These are phyloP conservation scores for Lachancea fermentati DNA, from an alignment of 805 yeast genomes.

Conservation along the genomic window DNA sequence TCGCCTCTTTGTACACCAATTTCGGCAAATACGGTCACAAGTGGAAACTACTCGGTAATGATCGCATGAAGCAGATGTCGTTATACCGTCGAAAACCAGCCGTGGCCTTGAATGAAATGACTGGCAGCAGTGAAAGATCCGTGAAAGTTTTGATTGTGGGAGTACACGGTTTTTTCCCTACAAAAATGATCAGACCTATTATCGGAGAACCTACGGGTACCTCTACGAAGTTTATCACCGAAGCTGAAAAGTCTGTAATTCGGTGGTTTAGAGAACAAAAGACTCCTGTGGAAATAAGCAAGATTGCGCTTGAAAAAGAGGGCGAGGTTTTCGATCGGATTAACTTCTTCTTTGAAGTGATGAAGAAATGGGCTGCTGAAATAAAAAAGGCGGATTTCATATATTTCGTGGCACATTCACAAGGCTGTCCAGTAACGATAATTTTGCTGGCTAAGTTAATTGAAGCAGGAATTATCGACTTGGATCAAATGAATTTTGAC, in stretches of 20 bases:
- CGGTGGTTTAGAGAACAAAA: conserved; percentile 52
- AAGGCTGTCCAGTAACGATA: conserved; percentile 89
- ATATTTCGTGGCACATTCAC: conserved; percentile 92
- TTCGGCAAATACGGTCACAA: conserved; percentile 9
- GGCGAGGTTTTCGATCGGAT: conserved; percentile 88
- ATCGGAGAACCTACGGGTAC: conserved; percentile 98
- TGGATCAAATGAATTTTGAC: conserved; percentile 26
- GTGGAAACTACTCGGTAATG: conserved; percentile 7
- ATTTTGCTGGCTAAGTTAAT: conserved; percentile 70
- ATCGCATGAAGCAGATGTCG: conserved; percentile 7
- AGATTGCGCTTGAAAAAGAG: conserved; percentile 89
- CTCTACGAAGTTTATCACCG: conserved; percentile 81
- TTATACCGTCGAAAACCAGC: conserved; percentile 16
- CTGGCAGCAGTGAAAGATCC: conserved; percentile 26
- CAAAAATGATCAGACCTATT: conserved; percentile 72
- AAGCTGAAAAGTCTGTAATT: conserved; percentile 74
- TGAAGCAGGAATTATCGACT: conserved; percentile 45
- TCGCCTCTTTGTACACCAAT: conserved; percentile 21
- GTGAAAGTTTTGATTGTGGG: conserved; percentile 78
- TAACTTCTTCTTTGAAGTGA: conserved; percentile 65
- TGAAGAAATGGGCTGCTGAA: conserved; percentile 57
- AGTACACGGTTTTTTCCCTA: conserved; percentile 95
- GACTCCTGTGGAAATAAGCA: conserved; percentile 56
- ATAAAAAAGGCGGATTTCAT: conserved; percentile 69
- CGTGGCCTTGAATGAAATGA: conserved; percentile 15